These are phyloP conservation scores for Ganoderma multipileum DNA, from an alignment of 1,284 basidiomycete species.

Conservation along the genomic window DNA sequence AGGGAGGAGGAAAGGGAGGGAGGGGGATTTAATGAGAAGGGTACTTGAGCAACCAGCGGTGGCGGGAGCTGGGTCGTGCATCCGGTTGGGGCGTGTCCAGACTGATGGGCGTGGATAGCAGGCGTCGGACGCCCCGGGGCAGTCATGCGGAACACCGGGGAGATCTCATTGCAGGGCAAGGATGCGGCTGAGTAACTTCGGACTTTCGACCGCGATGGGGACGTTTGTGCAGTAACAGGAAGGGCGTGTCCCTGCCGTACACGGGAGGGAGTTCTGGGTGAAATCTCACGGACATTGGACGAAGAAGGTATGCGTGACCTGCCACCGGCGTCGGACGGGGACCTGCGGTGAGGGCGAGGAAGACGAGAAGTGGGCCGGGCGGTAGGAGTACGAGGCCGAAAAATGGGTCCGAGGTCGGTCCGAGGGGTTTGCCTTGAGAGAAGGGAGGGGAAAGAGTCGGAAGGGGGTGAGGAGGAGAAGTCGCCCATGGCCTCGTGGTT, in stretches of 20 bases:
- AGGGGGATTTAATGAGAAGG: conserved; percentile 31
- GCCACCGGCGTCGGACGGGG: conserved; percentile 26
- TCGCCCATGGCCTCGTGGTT: conserved; percentile 39
- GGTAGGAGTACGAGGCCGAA: conserved; percentile 27
- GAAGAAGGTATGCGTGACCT: conserved; percentile 29
- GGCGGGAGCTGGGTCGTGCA: conserved; percentile 30
- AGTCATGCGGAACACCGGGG: conserved; percentile 33
- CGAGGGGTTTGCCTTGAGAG: conserved; percentile 26
- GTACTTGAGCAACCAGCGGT: conserved; percentile 32
- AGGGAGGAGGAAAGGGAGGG: conserved; percentile 31
- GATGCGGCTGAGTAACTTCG: conserved; percentile 30
- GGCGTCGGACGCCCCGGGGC: conserved; percentile 29
- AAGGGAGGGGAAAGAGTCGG: conserved; percentile 29
- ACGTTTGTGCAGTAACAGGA: conserved; percentile 25
- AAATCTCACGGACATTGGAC: conserved; percentile 24
- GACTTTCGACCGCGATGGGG: conserved; percentile 29
- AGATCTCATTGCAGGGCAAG: conserved; percentile 36
- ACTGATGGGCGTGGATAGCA: conserved; percentile 36
- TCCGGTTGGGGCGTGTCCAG: conserved; percentile 33
- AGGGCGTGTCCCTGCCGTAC: conserved; percentile 23
- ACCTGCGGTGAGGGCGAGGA: conserved; percentile 23
- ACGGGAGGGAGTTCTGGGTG: conserved; percentile 21
- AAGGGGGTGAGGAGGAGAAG: conserved; percentile 35
- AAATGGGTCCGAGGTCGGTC: conserved; percentile 25
- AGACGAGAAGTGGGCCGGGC: conserved; percentile 28